Evolutionary conservation across 805 yeast species (phyloP).

Genomic region (Candida taoyuanica): DNA sequence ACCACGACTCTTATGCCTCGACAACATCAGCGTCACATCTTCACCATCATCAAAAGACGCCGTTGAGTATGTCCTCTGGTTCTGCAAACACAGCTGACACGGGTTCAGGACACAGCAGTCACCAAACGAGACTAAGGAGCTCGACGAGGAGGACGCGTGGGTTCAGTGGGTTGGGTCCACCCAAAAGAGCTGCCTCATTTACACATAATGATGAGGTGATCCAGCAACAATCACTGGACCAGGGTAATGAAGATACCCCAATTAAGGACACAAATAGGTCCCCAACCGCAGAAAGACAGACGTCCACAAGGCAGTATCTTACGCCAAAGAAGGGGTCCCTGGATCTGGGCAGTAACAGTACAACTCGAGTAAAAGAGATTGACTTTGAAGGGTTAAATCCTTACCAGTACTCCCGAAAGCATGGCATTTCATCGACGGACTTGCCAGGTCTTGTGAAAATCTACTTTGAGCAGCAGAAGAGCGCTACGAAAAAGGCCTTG

Average conservation of each 20-base stretch:
- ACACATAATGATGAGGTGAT: slow-evolving; percentile 4
- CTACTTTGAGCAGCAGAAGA: slow-evolving; percentile 35
- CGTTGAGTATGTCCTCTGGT: slow-evolving; percentile 14
- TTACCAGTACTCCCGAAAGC: slow-evolving; percentile 34
- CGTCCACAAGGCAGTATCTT: not conserved
- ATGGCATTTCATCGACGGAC: slow-evolving; percentile 33
- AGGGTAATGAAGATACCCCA: slow-evolving; percentile 21
- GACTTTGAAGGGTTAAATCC: slow-evolving; percentile 38
- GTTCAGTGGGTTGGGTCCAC: slow-evolving; percentile 32
- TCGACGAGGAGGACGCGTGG: slow-evolving; percentile 28
- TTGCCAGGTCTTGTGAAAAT: slow-evolving; percentile 33
- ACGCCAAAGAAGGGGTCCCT: slow-evolving; percentile 2
- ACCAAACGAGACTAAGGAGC: slow-evolving; percentile 23
- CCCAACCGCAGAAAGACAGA: not conserved
- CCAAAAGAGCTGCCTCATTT: slow-evolving; percentile 27
- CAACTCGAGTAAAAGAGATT: too few relatives aligned
- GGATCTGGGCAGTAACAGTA: too few relatives aligned
- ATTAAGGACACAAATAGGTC: slow-evolving; percentile 16
- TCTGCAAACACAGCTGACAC: slow-evolving; percentile 13
- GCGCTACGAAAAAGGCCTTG: slow-evolving; percentile 27
- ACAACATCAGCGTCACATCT: too few relatives aligned
- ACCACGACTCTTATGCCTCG: slow-evolving; percentile 14
- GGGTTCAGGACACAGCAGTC: slow-evolving; percentile 12
- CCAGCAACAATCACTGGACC: not conserved
- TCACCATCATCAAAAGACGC: too few relatives aligned